These are phyloP conservation scores for Rhipidocladum racemiflorum DNA, from an alignment of 176 grass and related monocot genomes.

Conservation along the genomic window DNA sequence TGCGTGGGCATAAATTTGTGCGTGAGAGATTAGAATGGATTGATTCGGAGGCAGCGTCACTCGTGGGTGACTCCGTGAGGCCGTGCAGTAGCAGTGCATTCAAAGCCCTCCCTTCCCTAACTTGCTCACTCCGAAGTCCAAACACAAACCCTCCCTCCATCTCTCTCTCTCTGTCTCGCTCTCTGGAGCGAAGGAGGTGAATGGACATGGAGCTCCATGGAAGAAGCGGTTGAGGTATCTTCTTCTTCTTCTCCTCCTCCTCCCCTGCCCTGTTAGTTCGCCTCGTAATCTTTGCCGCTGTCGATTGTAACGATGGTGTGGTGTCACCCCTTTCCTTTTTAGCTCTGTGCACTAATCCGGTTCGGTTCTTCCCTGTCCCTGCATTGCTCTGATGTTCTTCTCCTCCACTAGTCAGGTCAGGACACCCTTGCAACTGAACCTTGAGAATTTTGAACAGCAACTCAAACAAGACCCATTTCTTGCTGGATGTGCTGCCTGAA, in stretches of 20 bases:
- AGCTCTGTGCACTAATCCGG: neutral
- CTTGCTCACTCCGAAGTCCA: neutral
- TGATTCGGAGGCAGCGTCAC: neutral
- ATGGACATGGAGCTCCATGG: constrained; percentile 7
- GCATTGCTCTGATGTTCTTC: neutral
- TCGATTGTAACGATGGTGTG: neutral
- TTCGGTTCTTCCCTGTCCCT: too few relatives aligned
- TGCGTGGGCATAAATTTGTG: neutral
- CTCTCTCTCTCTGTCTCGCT: neutral
- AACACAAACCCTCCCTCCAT: neutral
- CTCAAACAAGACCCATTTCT: neutral
- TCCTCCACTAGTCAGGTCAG: neutral
- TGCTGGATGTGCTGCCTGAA: neutral
- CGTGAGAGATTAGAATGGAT: neutral
- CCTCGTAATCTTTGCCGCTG: neutral
- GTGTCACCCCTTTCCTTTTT: too few relatives aligned
- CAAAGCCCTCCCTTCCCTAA: neutral
- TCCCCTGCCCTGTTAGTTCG: neutral
- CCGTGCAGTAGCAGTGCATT: too few relatives aligned
- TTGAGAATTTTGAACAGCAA: neutral
- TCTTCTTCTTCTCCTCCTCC: constrained; percentile 11
- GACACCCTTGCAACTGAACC: neutral
- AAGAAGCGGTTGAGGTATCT: neutral
- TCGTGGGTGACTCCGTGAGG: neutral
- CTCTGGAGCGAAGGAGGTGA: neutral